Evolutionary conservation across 2,329 filamentous ascomycete species (phyloP).

Genomic region (Botrytis cinerea): DNA sequence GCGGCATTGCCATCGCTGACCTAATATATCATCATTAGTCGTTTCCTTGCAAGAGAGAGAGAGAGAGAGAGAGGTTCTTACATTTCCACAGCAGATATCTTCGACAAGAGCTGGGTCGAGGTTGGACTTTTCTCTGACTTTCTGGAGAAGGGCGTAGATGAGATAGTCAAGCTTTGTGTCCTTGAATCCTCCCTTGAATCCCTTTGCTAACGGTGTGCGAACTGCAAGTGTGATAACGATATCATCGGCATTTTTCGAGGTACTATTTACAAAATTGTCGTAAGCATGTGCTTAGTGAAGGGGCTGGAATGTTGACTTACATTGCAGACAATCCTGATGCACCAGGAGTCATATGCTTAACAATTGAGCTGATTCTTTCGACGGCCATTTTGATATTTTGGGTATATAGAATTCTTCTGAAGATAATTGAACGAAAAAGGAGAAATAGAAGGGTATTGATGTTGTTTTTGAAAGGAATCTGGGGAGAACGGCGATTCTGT

Average conservation of each 20-base stretch:
- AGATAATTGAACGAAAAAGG: background rate
- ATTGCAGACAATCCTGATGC: conserved; percentile 72
- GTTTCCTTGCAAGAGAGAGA: background rate
- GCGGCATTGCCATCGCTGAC: conserved; percentile 83
- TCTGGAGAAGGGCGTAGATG: conserved; percentile 78
- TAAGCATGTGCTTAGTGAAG: conserved; percentile 34
- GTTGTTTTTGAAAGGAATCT: conserved; percentile 15
- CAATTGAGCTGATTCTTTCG: conserved; percentile 83
- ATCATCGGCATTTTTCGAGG: conserved; percentile 91
- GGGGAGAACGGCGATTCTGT: background rate
- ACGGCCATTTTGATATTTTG: conserved; percentile 63
- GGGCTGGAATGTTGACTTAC: conserved; percentile 55
- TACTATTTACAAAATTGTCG: conserved; percentile 53
- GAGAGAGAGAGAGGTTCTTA: conserved; percentile 46
- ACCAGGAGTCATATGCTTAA: conserved; percentile 80
- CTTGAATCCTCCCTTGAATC: conserved; percentile 89
- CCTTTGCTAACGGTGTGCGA: conserved; percentile 87
- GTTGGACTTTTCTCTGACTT: conserved; percentile 70
- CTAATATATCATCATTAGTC: conserved; percentile 45
- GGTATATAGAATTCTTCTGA: background rate
- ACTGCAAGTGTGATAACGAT: conserved; percentile 92
- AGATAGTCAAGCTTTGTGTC: conserved; percentile 89
- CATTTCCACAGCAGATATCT: conserved; percentile 91
- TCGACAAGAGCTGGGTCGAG: conserved; percentile 80
- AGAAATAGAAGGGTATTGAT: conserved; percentile 8